A percentile compares a stretch with the other conserved stretches of the same genome.
These are phyloP conservation scores for Fusarium sp. DNA, from an alignment of 2,329 filamentous ascomycete species.

Conservation along the genomic window DNA sequence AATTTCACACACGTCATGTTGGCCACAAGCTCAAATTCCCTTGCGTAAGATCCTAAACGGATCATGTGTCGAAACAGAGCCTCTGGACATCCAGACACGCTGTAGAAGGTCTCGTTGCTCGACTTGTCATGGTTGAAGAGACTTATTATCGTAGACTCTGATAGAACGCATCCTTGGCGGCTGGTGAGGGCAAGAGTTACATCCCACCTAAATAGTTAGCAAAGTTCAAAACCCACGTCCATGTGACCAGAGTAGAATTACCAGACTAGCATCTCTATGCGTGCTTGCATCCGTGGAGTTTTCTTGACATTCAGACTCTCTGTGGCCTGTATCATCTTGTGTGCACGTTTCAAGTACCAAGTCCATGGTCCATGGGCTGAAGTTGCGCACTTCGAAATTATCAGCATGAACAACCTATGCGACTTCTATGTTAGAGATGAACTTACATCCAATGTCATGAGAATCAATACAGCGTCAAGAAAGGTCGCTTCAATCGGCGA, in stretches of 20 bases:
- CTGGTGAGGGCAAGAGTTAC: conserved; percentile 49
- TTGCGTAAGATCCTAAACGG: conserved; percentile 45
- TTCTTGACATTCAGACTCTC: conserved; percentile 22
- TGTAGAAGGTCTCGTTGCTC: conserved; percentile 47
- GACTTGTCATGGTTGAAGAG: conserved; percentile 30
- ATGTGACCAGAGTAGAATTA: neutral
- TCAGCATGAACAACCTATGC: neutral
- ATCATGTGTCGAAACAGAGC: conserved; percentile 45
- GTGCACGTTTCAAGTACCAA: conserved; percentile 41
- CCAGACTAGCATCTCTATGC: conserved; percentile 48
- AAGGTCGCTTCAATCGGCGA: conserved; percentile 18
- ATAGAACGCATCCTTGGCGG: conserved; percentile 44
- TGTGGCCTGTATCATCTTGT: conserved; percentile 41
- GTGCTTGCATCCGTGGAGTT: conserved; percentile 42
- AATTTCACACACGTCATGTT: conserved; percentile 49
- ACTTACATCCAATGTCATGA: conserved; percentile 50
- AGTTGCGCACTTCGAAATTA: conserved; percentile 43
- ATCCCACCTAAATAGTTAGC: conserved; percentile 44
- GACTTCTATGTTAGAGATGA: rapidly evolving
- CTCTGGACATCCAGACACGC: conserved; percentile 49
- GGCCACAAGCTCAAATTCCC: conserved; percentile 43
- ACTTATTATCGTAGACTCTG: conserved; percentile 24
- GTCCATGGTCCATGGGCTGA: conserved; percentile 49
- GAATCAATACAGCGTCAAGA: conserved; percentile 46
- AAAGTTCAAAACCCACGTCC: neutral